A percentile compares a stretch with the other conserved stretches of the same genome.
Conservation (phyloP, 805 yeast genomes). For the Sugiyamaella marilandica region DNA sequence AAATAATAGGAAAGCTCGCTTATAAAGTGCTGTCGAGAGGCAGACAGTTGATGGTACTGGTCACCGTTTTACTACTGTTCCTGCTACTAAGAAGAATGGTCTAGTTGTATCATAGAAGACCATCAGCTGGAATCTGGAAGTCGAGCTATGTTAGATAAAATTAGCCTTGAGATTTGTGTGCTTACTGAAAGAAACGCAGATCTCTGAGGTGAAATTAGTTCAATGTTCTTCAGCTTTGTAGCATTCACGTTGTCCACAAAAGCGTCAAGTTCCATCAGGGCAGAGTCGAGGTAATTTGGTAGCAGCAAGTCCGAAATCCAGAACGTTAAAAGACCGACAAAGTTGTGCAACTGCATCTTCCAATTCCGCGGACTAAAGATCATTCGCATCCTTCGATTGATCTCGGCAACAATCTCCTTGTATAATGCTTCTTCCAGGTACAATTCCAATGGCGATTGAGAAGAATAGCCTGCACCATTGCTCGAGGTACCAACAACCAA, state of each 20-base stretch:
- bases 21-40: constrained; percentile 9
- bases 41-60: not conserved
- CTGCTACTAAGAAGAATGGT: not conserved
- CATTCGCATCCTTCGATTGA: constrained; percentile 41
- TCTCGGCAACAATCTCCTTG: constrained; percentile 35
- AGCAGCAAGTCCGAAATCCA: constrained; percentile 40
- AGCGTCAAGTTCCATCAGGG: constrained; percentile 39
- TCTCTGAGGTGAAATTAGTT: constrained; percentile 13
- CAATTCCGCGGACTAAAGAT: constrained; percentile 40
- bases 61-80: not conserved
- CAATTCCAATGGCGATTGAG: constrained; percentile 28
- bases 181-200: constrained; percentile 20
- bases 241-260: constrained; percentile 31
- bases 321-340: constrained; percentile 38
- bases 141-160: not conserved
- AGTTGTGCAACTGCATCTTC: constrained; percentile 39
- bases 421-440: constrained; percentile 40
- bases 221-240: constrained; percentile 3
- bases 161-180: not conserved
- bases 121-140: not conserved
- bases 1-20: constrained; percentile 16
- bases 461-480: constrained; percentile 24
- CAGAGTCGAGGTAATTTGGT: constrained; percentile 31
- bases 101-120: constrained; percentile 5
- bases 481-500: constrained; percentile 6